Evolutionary conservation across 2,329 filamentous ascomycete species (phyloP).

Genomic region (Colletotrichum higginsianum): DNA sequence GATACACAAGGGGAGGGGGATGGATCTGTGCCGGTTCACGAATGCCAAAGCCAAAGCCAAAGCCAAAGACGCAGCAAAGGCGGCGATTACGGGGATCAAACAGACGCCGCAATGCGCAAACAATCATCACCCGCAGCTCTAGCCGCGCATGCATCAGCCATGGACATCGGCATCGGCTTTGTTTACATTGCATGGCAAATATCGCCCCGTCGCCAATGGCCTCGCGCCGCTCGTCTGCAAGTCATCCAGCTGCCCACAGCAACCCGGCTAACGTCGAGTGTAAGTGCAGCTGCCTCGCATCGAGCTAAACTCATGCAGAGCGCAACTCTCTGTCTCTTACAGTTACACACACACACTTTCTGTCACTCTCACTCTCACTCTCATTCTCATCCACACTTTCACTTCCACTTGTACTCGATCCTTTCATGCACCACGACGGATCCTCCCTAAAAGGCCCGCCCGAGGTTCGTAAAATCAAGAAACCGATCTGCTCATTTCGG

Average conservation of each 20-base stretch:
- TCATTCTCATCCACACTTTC: not conserved
- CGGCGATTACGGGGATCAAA: slow-evolving; percentile 1
- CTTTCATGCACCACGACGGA: not conserved
- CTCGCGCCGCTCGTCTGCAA: slow-evolving; percentile 3
- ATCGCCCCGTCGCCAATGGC: slow-evolving; percentile 1
- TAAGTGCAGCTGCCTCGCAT: slow-evolving; percentile 6
- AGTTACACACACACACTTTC: not conserved
- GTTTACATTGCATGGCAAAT: slow-evolving; percentile 23
- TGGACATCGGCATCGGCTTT: slow-evolving; percentile 21
- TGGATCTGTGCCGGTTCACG: too few species aligned
- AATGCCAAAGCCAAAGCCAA: not conserved
- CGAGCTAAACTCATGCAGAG: slow-evolving; percentile 11
- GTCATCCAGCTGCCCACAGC: slow-evolving; percentile 15
- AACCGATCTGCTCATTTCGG: slow-evolving; percentile 37
- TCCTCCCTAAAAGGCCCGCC: not conserved
- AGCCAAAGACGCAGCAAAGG: not conserved
- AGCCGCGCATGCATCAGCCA: slow-evolving; percentile 25
- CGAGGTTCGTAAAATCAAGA: slow-evolving; percentile 22
- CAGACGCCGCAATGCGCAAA: slow-evolving; percentile 20
- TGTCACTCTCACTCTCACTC: not conserved
- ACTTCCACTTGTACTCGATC: not conserved
- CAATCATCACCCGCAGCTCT: slow-evolving; percentile 24
- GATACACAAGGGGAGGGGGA: too few species aligned
- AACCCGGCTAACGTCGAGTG: not conserved
- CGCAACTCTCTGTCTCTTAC: not conserved